A percentile compares a stretch with the other conserved stretches of the same genome.
These are phyloP conservation scores for Trifolium subterraneum DNA, from an alignment of 306 rosid genomes.

Conservation along the genomic window DNA sequence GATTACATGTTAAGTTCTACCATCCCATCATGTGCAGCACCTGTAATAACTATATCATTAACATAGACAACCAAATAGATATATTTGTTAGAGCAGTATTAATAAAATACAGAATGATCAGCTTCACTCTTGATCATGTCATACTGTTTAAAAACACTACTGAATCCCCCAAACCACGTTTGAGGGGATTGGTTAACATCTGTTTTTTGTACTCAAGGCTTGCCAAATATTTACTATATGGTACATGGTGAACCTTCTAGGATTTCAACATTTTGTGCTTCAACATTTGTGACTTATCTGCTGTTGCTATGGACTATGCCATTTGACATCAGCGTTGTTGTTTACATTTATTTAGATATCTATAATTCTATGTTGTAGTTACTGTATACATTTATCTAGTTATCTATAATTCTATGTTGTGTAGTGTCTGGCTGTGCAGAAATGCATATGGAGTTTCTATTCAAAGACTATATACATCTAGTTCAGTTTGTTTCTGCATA, in stretches of 20 bases:
- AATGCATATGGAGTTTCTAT: not conserved
- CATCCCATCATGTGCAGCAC: not conserved
- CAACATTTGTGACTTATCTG: not conserved
- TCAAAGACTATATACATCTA: not conserved
- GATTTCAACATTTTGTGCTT: not conserved
- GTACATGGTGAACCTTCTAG: not conserved
- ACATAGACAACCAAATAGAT: not conserved
- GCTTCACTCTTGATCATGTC: not conserved
- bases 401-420: not conserved
- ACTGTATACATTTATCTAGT: not conserved
- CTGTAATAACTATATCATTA: not conserved
- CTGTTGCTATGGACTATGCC: slow-evolving; percentile 1
- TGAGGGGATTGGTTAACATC: not conserved
- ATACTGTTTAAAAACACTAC: not conserved
- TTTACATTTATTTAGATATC: not conserved
- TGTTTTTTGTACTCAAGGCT: not conserved
- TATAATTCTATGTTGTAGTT: not conserved
- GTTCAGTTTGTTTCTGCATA: slow-evolving; percentile 15
- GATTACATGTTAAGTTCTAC: not conserved
- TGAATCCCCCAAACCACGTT: not conserved
- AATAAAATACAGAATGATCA: not conserved
- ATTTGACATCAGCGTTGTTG: not conserved
- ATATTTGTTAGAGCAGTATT: not conserved
- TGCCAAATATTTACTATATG: slow-evolving; percentile 12
- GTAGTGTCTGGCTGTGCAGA: not conserved